phyloP scores from a whole-genome alignment of 2,329 filamentous ascomycete species.

The Aureobasidium musti region DNA sequence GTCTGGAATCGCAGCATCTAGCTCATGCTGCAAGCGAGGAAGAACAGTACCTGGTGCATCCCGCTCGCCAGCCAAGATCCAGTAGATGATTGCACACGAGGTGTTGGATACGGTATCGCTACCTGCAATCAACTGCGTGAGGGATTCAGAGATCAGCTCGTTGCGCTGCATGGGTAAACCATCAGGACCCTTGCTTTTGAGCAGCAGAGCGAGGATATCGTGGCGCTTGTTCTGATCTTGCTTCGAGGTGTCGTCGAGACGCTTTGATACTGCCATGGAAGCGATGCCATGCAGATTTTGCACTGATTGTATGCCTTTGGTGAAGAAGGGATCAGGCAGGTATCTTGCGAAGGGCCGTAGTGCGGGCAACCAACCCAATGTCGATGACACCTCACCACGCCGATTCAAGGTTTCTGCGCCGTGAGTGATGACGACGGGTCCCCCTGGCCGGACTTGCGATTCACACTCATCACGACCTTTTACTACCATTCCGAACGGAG shows the following conservation, averaged over 20 bases:
- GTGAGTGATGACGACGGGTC: constrained; percentile 33
- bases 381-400: constrained; percentile 35
- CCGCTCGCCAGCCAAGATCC: constrained; percentile 35
- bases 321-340: constrained; percentile 37
- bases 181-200: constrained; percentile 38
- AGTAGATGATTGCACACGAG: constrained; percentile 36
- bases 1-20: constrained; percentile 36
- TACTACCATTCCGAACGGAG: constrained; percentile 37
- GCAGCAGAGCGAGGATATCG: constrained; percentile 40
- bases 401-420: constrained; percentile 35
- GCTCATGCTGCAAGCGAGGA: constrained; percentile 37
- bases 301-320: constrained; percentile 35
- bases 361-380: constrained; percentile 5
- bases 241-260: constrained; percentile 31
- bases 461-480: constrained; percentile 35
- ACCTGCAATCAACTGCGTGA: constrained; percentile 43
- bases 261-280: constrained; percentile 39
- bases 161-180: constrained; percentile 38
- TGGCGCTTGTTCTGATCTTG: constrained; percentile 31
- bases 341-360: constrained; percentile 34
- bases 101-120: constrained; percentile 44
- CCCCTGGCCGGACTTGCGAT: constrained; percentile 28
- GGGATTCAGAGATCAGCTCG: constrained; percentile 41
- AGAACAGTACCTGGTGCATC: constrained; percentile 36
- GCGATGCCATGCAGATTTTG: constrained; percentile 36